Base-by-base conservation (phyloP, 306 rosid species). In the Pterocarpus santalinus region DNA sequence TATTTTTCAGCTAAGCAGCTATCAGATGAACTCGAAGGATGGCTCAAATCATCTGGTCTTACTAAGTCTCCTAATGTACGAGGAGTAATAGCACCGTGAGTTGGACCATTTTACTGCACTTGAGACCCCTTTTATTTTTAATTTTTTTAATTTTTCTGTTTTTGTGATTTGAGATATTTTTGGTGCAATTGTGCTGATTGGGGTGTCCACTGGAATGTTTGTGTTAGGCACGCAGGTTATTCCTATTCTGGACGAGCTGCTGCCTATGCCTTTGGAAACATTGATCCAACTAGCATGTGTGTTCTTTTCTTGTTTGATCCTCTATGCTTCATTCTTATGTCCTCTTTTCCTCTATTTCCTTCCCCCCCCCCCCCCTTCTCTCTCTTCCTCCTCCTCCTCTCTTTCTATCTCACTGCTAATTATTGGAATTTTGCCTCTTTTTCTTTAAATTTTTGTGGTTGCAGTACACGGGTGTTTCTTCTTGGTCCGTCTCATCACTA, bases 401-500 rank as follows among this genome's bases (percentile, higher is more conserved):
- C 0, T 15, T 64, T 28, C 52, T 55, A 55, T n/a, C 22, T 15
- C 28, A 16, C 41, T 56, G 63, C 22, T 22, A 76, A 62, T 51
- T 70, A 35, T 4, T 53, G 35, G 62, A 63, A 16, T 28, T 44
- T 51, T 65, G 33, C 13, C 16, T 5, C 4, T 33, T 11, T 34
- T 64, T 28, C 35, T 15, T 47, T 53, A 62, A 4, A 16, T 33
- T 81, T 77, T 64, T 60, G 70, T 41, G 34, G 75, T 80, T 84
- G 73, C 94, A 96, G 99, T 78, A 82, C 83, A 15, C 90, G 99
- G 62, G 89, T 96, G 79, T 96, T 96, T 84, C 97, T 96, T 83
- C 97, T 96, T 52, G 99, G 99, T 71, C 99, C 99, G 75, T 96
- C 99, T 82, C 99, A 96, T 78, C 98, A 96, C 78, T 76, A 92